A percentile compares a stretch with the other conserved stretches of the same genome.
Evolutionary conservation across 2,329 filamentous ascomycete genomes (phyloP).

Genomic region (Ophiostoma sp.): DNA sequence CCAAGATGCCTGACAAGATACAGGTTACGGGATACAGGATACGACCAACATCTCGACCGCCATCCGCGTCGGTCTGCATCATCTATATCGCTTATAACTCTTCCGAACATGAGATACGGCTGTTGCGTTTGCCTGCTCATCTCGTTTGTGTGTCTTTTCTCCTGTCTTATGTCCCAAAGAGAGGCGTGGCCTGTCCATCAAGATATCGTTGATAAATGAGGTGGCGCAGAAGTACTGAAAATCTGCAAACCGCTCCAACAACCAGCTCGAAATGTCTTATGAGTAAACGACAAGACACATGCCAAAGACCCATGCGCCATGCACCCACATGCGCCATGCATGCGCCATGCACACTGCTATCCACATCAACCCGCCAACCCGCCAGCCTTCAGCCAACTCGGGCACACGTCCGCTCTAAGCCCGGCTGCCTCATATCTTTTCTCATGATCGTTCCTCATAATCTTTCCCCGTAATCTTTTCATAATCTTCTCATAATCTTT

Average conservation of each 20-base stretch:
- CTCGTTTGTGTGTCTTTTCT: not conserved
- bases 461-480: no score
- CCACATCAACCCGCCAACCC: not conserved
- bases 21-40: no score
- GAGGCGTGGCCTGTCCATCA: not conserved
- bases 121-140: not conserved
- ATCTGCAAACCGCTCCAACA: not conserved
- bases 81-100: no score
- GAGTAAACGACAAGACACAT: conserved; percentile 5
- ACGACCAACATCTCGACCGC: no score
- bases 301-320: conserved; percentile 9
- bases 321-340: not conserved
- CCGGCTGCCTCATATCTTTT: no score
- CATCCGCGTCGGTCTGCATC: no score
- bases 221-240: conserved; percentile 5
- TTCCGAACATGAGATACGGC: no score
- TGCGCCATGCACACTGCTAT: not conserved
- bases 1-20: not conserved
- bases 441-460: no score
- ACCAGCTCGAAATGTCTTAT: not conserved
- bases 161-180: no score
- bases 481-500: no score
- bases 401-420: no score
- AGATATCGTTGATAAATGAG: not conserved
- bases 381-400: not conserved